phyloP scores from a whole-genome alignment of 805 yeast species.

The Cyberlindnera bimundalis region DNA sequence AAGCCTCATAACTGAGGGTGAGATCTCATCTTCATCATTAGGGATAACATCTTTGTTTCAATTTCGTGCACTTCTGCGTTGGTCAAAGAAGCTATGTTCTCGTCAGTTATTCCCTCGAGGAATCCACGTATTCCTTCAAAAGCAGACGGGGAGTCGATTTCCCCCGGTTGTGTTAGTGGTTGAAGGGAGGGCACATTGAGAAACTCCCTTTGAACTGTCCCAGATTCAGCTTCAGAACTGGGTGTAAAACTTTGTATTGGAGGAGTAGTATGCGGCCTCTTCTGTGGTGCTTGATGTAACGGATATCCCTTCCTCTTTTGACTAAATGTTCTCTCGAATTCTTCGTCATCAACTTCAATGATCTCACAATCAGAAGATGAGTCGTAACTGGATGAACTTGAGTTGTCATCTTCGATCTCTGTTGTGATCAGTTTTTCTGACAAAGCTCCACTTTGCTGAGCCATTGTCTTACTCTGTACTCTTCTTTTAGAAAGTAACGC shows the following conservation, averaged over 20 bases:
- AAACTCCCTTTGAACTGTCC: too few species aligned
- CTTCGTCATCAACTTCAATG: neutral
- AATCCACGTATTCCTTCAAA: neutral
- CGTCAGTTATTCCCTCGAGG: conserved; percentile 9
- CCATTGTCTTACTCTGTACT: too few species aligned
- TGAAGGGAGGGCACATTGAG: too few species aligned
- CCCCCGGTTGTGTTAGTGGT: too few species aligned
- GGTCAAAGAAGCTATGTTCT: conserved; percentile 4
- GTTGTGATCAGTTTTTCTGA: too few species aligned
- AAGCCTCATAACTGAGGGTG: neutral
- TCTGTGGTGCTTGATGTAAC: neutral
- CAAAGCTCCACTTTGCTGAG: too few species aligned
- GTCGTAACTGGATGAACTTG: neutral
- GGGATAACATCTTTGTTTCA: conserved; percentile 10
- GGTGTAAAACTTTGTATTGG: too few species aligned
- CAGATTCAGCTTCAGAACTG: too few species aligned
- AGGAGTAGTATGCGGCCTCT: conserved; percentile 1
- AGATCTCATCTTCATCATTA: conserved; percentile 17
- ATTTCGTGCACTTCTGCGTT: conserved; percentile 13
- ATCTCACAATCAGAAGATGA: neutral
- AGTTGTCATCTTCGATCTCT: too few species aligned
- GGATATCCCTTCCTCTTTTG: neutral
- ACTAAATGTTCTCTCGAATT: neutral
- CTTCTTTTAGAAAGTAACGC: too few species aligned
- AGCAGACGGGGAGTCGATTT: neutral